Evolutionary conservation across 768 basidiomycete genomes (phyloP), one percentile per base, ranked within the genome.

Genomic region (Gymnopilus dilepis): DNA sequence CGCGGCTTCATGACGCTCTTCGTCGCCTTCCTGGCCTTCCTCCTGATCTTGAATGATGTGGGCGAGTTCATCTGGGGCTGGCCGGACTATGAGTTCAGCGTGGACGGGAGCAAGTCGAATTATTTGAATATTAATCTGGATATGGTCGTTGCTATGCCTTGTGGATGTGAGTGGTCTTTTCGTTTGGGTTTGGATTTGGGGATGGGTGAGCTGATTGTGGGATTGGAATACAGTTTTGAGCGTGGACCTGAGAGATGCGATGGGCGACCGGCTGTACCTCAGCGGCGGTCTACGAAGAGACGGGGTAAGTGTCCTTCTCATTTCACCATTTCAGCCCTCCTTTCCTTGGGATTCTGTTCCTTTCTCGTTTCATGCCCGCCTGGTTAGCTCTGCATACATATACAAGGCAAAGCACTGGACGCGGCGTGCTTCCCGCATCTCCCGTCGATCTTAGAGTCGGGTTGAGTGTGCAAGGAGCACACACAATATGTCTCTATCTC

Each of bases 51-150:
- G 62, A 96, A 97, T 67, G 96, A 99, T 69, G 75, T 96, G 42
- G 88, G 88, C 51, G 96, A 98, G 72, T 99, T 86, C 70, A 77
- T 99, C 33, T 99, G 92, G 85, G 97, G 97, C 43, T 96, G 95
- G 86, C 90, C 93, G 6, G 91, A 93, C 70, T 89, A 89, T 67
- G 88, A 90, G 70, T 99, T 98, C 75, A 89, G 86, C 65, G 89
- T 99, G 54, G 96, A 98, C 71, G 75, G 75, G 31, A 82, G 84
- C 58, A 76, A 81, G 34, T 74, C 75, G 11, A 86, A 83, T 62
- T 87, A 80, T 55, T 79, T 99, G 80, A 86, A 87, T 66, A 81
- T 99, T 65, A 98, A 99, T 73, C 83, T 99, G 56, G 97, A 99
- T 77, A 76, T 98, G 77, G 86, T 92, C 24, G 91, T 98, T 37